phyloP scores from a whole-genome alignment of 352 stramenopile genomes.

The Phytophthora palmivora region DNA sequence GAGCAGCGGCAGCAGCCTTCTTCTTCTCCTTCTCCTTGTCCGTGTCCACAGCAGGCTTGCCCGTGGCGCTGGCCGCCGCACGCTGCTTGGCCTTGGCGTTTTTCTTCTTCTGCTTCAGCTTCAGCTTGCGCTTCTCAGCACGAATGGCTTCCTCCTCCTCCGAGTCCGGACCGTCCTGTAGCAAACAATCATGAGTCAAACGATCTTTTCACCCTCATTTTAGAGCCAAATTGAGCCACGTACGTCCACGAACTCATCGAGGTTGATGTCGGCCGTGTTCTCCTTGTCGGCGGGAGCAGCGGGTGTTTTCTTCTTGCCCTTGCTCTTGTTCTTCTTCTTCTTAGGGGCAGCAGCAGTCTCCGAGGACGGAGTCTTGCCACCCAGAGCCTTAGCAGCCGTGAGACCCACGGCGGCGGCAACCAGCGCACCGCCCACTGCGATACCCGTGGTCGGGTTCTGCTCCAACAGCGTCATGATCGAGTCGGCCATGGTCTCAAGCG shows the following conservation, averaged over 20 bases:
- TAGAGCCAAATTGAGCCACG: neutral
- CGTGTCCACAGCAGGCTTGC: conserved; percentile 34
- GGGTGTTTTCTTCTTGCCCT: conserved; percentile 61
- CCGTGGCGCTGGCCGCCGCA: conserved; percentile 21
- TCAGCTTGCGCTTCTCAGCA: conserved; percentile 80
- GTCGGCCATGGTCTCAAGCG: conserved; percentile 55
- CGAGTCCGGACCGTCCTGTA: conserved; percentile 75
- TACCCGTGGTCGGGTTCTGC: conserved; percentile 62
- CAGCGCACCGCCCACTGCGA: conserved; percentile 74
- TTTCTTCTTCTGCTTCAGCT: conserved; percentile 85
- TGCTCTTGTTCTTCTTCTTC: conserved; percentile 72
- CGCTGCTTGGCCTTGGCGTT: conserved; percentile 81
- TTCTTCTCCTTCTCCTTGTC: conserved; percentile 67
- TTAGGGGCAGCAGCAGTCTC: conserved; percentile 33
- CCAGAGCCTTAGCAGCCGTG: conserved; percentile 71
- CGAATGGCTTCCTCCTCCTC: conserved; percentile 83
- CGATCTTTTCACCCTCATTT: neutral
- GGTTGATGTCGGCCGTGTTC: conserved; percentile 55
- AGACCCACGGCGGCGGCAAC: conserved; percentile 74
- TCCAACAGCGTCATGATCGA: conserved; percentile 68
- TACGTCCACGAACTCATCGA: conserved; percentile 72
- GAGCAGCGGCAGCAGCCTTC: conserved; percentile 41
- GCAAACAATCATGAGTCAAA: conserved; percentile 1
- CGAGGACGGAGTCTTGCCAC: conserved; percentile 38
- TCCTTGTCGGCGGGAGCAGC: conserved; percentile 36